A percentile compares a stretch with the other conserved stretches of the same genome.
phyloP scores from a whole-genome alignment of 257 asterid species.

The Solanum tacnaense region DNA sequence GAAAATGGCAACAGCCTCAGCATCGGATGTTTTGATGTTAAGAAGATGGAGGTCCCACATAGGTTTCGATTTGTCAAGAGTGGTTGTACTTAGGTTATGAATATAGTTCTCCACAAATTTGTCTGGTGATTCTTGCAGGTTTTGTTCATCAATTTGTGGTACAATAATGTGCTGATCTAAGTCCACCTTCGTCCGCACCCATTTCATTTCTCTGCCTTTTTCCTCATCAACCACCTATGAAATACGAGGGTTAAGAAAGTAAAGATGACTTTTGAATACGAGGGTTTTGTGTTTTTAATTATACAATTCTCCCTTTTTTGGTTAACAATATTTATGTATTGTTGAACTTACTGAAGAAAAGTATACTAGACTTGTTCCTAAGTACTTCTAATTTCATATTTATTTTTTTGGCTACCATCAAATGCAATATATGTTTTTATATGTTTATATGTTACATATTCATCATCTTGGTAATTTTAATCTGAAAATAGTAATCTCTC shows the following conservation, averaged over 20 bases:
- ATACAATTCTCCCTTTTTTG: neutral
- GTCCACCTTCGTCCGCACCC: constrained; percentile 22
- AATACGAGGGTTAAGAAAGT: neutral
- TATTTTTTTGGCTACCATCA: neutral
- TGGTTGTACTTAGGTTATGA: constrained; percentile 16
- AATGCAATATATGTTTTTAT: neutral
- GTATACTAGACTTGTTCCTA: too few species aligned
- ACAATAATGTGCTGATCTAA: constrained; percentile 14
- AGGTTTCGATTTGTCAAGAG: constrained; percentile 22
- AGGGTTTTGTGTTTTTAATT: neutral
- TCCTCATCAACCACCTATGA: constrained; percentile 14
- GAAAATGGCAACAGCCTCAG: constrained; percentile 9
- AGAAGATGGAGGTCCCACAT: constrained; percentile 35
- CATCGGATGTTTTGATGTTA: constrained; percentile 10
- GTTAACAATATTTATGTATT: too few species aligned
- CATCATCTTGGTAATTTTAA: neutral
- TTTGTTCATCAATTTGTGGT: neutral
- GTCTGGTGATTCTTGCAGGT: constrained; percentile 1
- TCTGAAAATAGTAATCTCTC: neutral
- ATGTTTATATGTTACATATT: neutral
- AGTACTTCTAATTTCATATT: too few species aligned
- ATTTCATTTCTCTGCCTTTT: constrained; percentile 14
- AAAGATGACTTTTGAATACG: neutral
- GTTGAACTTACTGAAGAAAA: too few species aligned
- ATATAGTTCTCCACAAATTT: constrained; percentile 23